Evolutionary conservation across 345 rosid genomes (phyloP), one percentile per base, ranked within the genome.

Genomic region (Acer saccharum): DNA sequence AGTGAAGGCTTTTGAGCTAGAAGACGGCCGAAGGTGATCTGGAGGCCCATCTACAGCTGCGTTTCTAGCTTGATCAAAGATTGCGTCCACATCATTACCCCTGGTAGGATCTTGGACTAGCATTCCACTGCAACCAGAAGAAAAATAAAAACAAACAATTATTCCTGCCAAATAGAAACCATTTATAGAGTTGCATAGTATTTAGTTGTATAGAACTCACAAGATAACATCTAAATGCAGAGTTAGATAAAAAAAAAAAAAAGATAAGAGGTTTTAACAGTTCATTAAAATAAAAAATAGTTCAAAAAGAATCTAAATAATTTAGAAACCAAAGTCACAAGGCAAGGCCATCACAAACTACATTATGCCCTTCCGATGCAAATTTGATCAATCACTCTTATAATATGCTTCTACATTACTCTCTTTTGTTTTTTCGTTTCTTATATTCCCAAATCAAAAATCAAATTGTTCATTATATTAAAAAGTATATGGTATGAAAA

Each of bases 41-140:
- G 76, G 79, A 62, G 90, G 88, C 63, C 91, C 86, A 12, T 93
- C 97, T 54, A 89, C 97, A 58, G 91, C 98, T 46, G 85, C 83
- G 10, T 74, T 80, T 78, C 89, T 88, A 65, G 97, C 97, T 80
- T 91, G 92, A 69, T 82, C 79, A 44, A 96, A 94, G 63, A 95
- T 83, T 2, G 85, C 84, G 78, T 95, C 94, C 57, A 88, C 94
- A 48, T 91, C 89, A 63, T 87, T 86, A 1, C 73, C 72, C 76
- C 84, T 90, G 50, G 84, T 82, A 81, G 96, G 98, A 86, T 92
- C 99, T 83, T 91, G 94, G 48, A 93, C 94, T 78, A 90, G 86
- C 97, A 95, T 93, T 58, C 99, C 98, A 82, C 99, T 95, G 86
- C 75, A 73, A 73, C 72, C 10, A 65, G 55, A 1, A 73, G 13